Evolutionary conservation across 179 eudicot species (phyloP).

Genomic region (Heliamphora pulchella): DNA sequence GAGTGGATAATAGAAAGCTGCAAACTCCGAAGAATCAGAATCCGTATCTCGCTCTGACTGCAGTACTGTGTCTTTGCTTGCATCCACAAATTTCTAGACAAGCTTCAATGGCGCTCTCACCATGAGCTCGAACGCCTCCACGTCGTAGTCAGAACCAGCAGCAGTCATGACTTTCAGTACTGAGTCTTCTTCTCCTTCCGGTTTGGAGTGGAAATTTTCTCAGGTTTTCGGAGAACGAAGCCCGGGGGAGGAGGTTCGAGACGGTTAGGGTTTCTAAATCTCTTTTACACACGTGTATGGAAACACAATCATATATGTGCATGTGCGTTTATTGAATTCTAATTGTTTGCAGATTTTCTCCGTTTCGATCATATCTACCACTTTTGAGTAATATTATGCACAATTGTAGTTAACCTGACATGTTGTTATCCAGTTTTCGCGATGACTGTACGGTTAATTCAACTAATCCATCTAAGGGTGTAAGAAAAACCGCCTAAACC

Average conservation of each 20-base stretch:
- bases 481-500: too few relatives aligned
- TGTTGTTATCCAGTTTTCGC: neutral
- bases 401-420: neutral
- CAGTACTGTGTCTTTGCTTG: neutral
- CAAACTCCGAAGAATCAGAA: constrained; percentile 4
- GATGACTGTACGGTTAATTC: neutral
- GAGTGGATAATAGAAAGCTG: constrained; percentile 6
- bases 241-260: constrained; percentile 35
- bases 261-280: constrained; percentile 22
- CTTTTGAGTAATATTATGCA: neutral
- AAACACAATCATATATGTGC: neutral
- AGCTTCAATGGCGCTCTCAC: neutral
- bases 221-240: constrained; percentile 42
- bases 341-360: neutral
- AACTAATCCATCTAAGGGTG: too few relatives aligned
- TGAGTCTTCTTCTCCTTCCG: constrained; percentile 20
- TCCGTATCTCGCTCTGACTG: neutral
- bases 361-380: neutral
- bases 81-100: neutral
- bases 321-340: neutral
- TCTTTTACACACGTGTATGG: too few relatives aligned
- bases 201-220: constrained; percentile 36
- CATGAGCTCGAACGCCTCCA: neutral
- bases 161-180: constrained; percentile 16
- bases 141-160: neutral